Evolutionary conservation across 2,329 filamentous ascomycete genomes (phyloP).

Genomic region (Periconia macrospinosa): DNA sequence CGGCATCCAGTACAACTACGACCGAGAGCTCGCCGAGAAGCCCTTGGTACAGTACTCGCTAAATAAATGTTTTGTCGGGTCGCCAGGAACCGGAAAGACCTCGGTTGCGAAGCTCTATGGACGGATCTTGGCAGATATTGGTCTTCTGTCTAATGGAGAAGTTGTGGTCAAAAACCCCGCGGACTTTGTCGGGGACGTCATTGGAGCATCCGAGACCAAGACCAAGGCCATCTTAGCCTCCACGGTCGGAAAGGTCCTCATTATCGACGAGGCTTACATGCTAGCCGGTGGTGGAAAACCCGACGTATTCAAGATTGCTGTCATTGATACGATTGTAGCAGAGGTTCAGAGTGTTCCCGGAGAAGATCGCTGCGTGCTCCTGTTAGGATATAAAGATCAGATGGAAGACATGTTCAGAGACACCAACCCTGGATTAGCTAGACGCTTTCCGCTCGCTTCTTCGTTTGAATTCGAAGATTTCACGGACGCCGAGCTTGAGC

Average conservation of each 20-base stretch:
- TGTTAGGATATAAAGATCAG: constrained; percentile 70
- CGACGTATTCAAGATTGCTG: constrained; percentile 62
- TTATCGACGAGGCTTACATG: constrained; percentile 80
- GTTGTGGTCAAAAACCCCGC: constrained; percentile 72
- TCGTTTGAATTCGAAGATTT: constrained; percentile 74
- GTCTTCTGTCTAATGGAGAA: constrained; percentile 69
- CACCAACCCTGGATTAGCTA: constrained; percentile 68
- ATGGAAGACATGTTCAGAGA: constrained; percentile 76
- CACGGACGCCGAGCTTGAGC: constrained; percentile 56
- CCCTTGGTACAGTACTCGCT: constrained; percentile 62
- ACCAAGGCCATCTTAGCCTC: constrained; percentile 72
- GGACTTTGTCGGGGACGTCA: constrained; percentile 67
- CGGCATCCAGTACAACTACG: constrained; percentile 65
- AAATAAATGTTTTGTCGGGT: constrained; percentile 71
- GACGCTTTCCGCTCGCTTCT: constrained; percentile 65
- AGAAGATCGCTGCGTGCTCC: constrained; percentile 71
- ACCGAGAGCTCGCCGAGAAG: constrained; percentile 65
- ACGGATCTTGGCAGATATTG: constrained; percentile 67
- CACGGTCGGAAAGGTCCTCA: constrained; percentile 71
- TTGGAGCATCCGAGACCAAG: constrained; percentile 70
- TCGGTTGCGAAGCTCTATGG: constrained; percentile 75
- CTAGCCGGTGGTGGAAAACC: constrained; percentile 50
- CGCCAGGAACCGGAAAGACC: constrained; percentile 76
- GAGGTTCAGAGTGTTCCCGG: constrained; percentile 71
- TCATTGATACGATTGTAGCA: constrained; percentile 74